Evolutionary conservation across 2,329 filamentous ascomycete genomes (phyloP), one percentile per base, ranked within the genome.

Genomic region (Rhynchosporium agropyri): DNA sequence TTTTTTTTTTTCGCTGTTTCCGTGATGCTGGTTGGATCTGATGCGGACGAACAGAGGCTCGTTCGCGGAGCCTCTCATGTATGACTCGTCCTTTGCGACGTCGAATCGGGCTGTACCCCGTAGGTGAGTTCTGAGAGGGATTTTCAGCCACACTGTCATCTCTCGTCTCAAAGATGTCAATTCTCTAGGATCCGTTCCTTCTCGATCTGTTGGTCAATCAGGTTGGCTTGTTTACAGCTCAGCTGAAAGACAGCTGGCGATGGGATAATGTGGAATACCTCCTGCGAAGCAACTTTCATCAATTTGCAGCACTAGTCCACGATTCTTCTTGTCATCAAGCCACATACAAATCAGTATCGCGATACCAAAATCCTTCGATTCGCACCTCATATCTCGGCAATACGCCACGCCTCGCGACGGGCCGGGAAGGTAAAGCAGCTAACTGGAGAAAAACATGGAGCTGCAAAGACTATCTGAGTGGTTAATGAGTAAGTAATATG

Each of bases 41-140:
- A 46, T 46, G 26, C 43, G 15, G n/a, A 46, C 43, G 43, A n/a
- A 20, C 15, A 43, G 40, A 43, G 8, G 43, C 10, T n/a, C 43
- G 26, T 49, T 58, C 48, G 63, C 53, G 58, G 20, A 20, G 66
- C 61, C 33, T 36, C 33, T 36, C 33, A 45, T 43, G 53, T 62
- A 40, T 67, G 68, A 69, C 68, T 70, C 64, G 68, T 67, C 45
- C 49, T 63, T 63, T 64, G 62, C 61, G 63, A 65, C 28, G 29
- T 29, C 31, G 28, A 54, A 45, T 10, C 53, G 50, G 38, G 64
- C 61, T 62, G 65, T 20, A 20, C 1, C 1, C 20, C 20, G 20
- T 65, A 50, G 43, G 46, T 38, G 56, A 43, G 12, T 26, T 42
- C 31, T 50, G 42, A 12, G 10, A n/a, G 26, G 33, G 36, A 33